phyloP scores from a whole-genome alignment of 768 basidiomycete species.

The Mycena capillaripes region DNA sequence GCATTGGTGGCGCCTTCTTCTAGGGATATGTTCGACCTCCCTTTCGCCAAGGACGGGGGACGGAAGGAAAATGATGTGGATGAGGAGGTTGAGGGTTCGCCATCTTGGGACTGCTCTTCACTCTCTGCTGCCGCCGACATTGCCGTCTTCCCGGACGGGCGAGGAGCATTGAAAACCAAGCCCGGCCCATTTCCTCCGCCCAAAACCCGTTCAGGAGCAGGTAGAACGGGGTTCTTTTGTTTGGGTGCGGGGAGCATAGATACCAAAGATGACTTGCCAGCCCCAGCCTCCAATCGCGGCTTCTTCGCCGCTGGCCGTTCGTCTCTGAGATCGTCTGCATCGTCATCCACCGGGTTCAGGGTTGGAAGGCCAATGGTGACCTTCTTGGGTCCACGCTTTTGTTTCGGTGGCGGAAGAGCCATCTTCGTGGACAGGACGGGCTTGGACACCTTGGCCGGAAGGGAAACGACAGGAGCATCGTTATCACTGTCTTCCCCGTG shows the following conservation, averaged over 20 bases:
- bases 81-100: slow-evolving; percentile 18
- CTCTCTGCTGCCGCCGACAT: slow-evolving; percentile 45
- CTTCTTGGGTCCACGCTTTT: slow-evolving; percentile 67
- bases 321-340: slow-evolving; percentile 52
- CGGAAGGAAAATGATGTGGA: slow-evolving; percentile 63
- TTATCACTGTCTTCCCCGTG: slow-evolving; percentile 67
- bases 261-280: slow-evolving; percentile 74
- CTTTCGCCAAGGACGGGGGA: slow-evolving; percentile 72
- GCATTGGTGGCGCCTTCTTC: slow-evolving; percentile 52
- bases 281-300: slow-evolving; percentile 64
- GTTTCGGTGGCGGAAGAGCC: slow-evolving; percentile 46
- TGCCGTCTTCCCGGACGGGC: slow-evolving; percentile 30
- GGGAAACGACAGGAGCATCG: slow-evolving; percentile 32
- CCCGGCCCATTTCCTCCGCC: slow-evolving; percentile 75
- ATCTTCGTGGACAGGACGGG: slow-evolving; percentile 29
- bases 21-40: slow-evolving; percentile 69
- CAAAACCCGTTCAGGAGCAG: slow-evolving; percentile 67
- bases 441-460: slow-evolving; percentile 1
- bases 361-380: slow-evolving; percentile 72
- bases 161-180: slow-evolving; percentile 66
- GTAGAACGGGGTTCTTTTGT: slow-evolving; percentile 59
- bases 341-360: slow-evolving; percentile 52
- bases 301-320: slow-evolving; percentile 73
- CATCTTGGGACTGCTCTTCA: slow-evolving; percentile 37
- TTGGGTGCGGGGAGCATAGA: slow-evolving; percentile 85